Evolutionary conservation across 2,329 filamentous ascomycete species (phyloP).

Genomic region (Dactylonectria macrodidyma): DNA sequence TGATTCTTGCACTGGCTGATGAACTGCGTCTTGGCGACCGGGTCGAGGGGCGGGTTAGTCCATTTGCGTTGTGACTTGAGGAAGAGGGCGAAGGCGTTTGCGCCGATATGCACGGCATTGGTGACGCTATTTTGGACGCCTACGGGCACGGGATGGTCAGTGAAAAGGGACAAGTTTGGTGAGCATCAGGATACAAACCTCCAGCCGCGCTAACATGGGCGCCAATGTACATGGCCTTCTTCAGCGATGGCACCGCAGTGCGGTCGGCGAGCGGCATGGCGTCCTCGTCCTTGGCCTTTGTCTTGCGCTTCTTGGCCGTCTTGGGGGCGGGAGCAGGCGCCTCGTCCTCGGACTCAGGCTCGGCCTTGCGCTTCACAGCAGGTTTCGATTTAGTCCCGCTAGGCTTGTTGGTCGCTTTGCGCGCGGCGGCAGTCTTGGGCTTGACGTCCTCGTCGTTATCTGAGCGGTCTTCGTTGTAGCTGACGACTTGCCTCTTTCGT

Average conservation of each 20-base stretch:
- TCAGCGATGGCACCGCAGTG: constrained; percentile 74
- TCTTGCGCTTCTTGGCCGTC: constrained; percentile 61
- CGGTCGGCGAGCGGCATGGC: constrained; percentile 77
- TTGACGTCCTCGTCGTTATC: constrained; percentile 39
- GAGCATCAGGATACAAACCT: constrained; percentile 65
- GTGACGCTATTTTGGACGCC: constrained; percentile 90
- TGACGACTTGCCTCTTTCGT: constrained; percentile 51
- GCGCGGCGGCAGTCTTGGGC: constrained; percentile 30
- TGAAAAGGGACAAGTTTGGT: background rate
- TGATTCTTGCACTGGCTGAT: constrained; percentile 76
- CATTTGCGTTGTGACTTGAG: constrained; percentile 97
- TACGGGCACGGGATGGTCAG: constrained; percentile 51
- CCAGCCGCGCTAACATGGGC: constrained; percentile 94
- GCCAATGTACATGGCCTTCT: constrained; percentile 84
- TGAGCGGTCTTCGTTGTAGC: constrained; percentile 51
- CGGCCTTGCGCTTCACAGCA: constrained; percentile 52
- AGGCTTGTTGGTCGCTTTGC: constrained; percentile 47
- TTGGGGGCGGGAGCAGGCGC: constrained; percentile 41
- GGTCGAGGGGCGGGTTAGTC: constrained; percentile 83
- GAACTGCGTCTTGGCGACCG: constrained; percentile 79
- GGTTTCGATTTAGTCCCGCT: constrained; percentile 45
- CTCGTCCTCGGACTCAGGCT: constrained; percentile 37
- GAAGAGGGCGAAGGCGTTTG: constrained; percentile 95
- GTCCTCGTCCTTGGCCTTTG: constrained; percentile 57
- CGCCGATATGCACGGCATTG: constrained; percentile 86